Conservation (phyloP, 2,329 filamentous ascomycete species). For the Apiospora koreana region DNA sequence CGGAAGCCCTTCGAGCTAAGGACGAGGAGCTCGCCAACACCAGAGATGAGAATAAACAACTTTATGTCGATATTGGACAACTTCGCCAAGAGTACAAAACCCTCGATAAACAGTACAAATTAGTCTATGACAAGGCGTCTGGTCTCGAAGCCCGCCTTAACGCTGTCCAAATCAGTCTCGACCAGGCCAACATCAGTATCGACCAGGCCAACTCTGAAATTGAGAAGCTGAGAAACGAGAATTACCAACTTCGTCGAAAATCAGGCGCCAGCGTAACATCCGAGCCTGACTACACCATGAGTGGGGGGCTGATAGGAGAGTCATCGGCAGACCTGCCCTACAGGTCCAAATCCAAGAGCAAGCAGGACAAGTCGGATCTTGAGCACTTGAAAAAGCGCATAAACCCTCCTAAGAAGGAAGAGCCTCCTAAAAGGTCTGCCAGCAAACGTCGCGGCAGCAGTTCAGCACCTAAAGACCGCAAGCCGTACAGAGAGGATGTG, state of each 20-base stretch:
- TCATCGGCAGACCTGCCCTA: not conserved
- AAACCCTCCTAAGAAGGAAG: not conserved
- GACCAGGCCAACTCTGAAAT: slow-evolving; percentile 4
- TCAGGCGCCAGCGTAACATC: not conserved
- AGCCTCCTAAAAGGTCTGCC: not conserved
- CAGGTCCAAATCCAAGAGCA: slow-evolving; percentile 12
- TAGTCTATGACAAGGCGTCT: not conserved
- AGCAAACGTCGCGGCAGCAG: slow-evolving; percentile 5
- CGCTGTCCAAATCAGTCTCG: not conserved
- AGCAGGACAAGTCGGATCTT: not conserved
- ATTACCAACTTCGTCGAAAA: not conserved
- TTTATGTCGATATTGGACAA: not conserved
- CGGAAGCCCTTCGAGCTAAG: slow-evolving; percentile 26
- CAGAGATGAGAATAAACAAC: not conserved
- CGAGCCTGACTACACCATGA: slow-evolving; percentile 14
- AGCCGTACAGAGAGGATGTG: slow-evolving; percentile 3
- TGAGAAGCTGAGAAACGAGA: slow-evolving; percentile 16
- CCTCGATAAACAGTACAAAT: not conserved
- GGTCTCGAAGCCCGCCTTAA: not conserved
- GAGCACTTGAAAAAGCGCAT: slow-evolving; percentile 11
- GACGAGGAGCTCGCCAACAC: slow-evolving; percentile 22
- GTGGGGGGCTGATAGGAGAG: slow-evolving; percentile 12
- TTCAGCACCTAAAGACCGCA: not conserved
- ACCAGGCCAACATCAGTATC: slow-evolving; percentile 10
- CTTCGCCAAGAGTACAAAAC: not conserved